Conservation (phyloP, 495 filamentous ascomycete genomes). For the Glarea lozoyensis region DNA sequence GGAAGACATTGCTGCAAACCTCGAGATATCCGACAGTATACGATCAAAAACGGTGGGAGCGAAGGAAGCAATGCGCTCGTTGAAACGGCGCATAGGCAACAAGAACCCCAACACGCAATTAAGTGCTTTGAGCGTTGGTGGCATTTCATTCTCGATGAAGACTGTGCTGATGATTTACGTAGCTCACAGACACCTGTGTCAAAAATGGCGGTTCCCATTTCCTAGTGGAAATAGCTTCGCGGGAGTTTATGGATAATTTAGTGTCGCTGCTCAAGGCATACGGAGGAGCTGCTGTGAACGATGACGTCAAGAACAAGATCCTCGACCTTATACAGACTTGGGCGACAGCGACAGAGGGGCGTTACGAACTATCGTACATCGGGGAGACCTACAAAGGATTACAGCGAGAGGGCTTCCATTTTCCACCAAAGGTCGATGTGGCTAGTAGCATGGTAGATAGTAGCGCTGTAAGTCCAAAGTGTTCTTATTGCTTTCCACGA, state of each 20-base stretch:
- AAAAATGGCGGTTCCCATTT: slow-evolving; percentile 99
- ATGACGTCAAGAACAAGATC: slow-evolving; percentile 81
- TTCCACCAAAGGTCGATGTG: slow-evolving; percentile 80
- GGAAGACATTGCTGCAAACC: slow-evolving; percentile 91
- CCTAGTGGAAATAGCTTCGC: slow-evolving; percentile 84
- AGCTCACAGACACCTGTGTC: slow-evolving; percentile 91
- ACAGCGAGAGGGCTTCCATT: slow-evolving; percentile 76
- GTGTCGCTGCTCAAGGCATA: slow-evolving; percentile 78
- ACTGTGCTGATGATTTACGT: background rate
- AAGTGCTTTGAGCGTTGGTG: slow-evolving; percentile 73
- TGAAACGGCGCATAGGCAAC: slow-evolving; percentile 89
- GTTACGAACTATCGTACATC: slow-evolving; percentile 75
- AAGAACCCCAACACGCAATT: slow-evolving; percentile 95
- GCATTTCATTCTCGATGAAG: background rate
- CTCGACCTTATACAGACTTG: slow-evolving; percentile 89
- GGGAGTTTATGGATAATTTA: slow-evolving; percentile 97
- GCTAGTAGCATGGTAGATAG: slow-evolving; percentile 95
- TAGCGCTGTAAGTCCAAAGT: slow-evolving; percentile 65
- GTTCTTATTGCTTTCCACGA: background rate
- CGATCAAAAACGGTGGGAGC: slow-evolving; percentile 94
- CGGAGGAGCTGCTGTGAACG: slow-evolving; percentile 66
- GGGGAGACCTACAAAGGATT: slow-evolving; percentile 76
- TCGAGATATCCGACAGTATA: slow-evolving; percentile 95
- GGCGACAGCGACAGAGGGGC: slow-evolving; percentile 83
- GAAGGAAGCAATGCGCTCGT: slow-evolving; percentile 92